A percentile compares a stretch with the other conserved stretches of the same genome.
Conservation (phyloP, 1,284 basidiomycete species). For the Neonothopanus nambi region DNA sequence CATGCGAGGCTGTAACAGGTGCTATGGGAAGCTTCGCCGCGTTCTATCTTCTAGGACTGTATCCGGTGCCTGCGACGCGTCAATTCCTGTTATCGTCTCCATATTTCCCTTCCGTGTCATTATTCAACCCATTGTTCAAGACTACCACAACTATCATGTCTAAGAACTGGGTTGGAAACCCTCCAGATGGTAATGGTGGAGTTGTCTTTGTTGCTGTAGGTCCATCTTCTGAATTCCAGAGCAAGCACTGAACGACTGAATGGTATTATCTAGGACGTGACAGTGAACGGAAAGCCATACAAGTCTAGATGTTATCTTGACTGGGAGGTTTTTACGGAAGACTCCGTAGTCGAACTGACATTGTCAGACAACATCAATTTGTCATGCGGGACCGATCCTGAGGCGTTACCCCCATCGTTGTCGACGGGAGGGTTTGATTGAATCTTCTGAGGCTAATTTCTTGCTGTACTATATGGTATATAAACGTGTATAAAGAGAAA, state of each 20-base stretch:
- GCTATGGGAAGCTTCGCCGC: constrained; percentile 71
- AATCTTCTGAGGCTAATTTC: too few species aligned
- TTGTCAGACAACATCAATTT: constrained; percentile 38
- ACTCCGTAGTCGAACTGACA: constrained; percentile 40
- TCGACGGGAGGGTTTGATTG: constrained; percentile 40
- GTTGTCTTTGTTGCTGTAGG: constrained; percentile 16
- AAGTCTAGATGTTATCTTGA: constrained; percentile 46
- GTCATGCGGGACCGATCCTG: constrained; percentile 32
- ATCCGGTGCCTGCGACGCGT: constrained; percentile 59
- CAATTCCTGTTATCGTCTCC: constrained; percentile 64
- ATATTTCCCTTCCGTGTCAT: constrained; percentile 59
- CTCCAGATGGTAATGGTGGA: constrained; percentile 22
- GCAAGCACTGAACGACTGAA: background rate
- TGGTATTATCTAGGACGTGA: constrained; percentile 12
- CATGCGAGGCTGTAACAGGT: constrained; percentile 35
- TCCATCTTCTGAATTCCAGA: background rate
- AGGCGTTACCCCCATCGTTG: constrained; percentile 42
- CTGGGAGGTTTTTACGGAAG: constrained; percentile 41
- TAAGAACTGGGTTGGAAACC: constrained; percentile 54
- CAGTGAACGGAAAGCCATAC: constrained; percentile 35
- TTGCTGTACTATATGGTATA: too few species aligned
- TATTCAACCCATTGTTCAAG: constrained; percentile 57
- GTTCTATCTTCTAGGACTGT: constrained; percentile 61
- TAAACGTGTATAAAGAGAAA: too few species aligned
- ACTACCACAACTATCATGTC: constrained; percentile 57